A percentile compares a stretch with the other conserved stretches of the same genome.
phyloP scores from a whole-genome alignment of 805 yeast genomes.

The Starmerella riodocensis region DNA sequence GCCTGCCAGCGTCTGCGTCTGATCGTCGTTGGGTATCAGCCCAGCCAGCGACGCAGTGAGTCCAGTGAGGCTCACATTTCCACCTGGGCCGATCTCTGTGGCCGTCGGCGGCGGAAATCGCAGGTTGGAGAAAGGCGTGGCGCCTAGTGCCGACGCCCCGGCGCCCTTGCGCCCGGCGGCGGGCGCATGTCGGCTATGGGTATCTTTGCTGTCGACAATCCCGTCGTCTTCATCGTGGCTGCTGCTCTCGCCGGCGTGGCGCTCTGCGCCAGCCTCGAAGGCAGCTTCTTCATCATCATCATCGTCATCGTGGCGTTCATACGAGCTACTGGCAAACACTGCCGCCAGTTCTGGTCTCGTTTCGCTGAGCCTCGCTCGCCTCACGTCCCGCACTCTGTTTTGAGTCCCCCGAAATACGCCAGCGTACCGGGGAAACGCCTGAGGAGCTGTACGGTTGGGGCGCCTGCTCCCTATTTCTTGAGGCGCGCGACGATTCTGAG shows the following conservation, averaged over 20 bases:
- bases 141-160: not conserved
- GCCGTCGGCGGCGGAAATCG: slow-evolving; percentile 2
- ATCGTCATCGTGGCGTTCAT: not conserved
- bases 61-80: slow-evolving; percentile 25
- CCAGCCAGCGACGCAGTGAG: slow-evolving; percentile 51
- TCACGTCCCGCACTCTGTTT: slow-evolving; percentile 13
- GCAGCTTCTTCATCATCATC: not conserved
- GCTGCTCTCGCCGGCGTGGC: too few species aligned
- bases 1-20: slow-evolving; percentile 67
- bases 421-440: slow-evolving; percentile 72
- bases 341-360: slow-evolving; percentile 15
- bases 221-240: too few species aligned
- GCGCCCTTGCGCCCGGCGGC: not conserved
- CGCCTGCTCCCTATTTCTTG: not conserved
- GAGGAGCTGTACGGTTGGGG: too few species aligned
- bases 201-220: too few species aligned
- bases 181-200: too few species aligned
- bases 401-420: slow-evolving; percentile 46
- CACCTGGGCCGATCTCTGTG: slow-evolving; percentile 19
- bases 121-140: not conserved
- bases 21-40: slow-evolving; percentile 63
- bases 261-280: not conserved
- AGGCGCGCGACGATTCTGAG: not conserved
- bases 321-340: too few species aligned
- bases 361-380: slow-evolving; percentile 7